These are phyloP conservation scores for Chrysosporium queenslandicum DNA, from an alignment of 2,329 filamentous ascomycete species.

Conservation along the genomic window DNA sequence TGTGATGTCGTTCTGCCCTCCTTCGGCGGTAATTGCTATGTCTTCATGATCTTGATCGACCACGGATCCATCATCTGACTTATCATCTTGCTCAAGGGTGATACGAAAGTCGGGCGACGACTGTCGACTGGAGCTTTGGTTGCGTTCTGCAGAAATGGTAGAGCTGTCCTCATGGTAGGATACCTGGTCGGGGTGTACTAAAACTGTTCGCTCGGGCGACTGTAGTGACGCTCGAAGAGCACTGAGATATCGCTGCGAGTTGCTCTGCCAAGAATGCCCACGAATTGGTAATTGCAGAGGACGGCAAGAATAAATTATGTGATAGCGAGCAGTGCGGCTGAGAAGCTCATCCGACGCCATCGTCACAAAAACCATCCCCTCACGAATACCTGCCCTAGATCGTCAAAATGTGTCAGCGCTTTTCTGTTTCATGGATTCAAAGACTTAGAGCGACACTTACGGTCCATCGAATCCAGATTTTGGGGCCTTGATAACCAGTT, in stretches of 20 bases:
- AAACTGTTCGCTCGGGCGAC: slow-evolving; percentile 2
- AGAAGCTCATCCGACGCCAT: slow-evolving; percentile 74
- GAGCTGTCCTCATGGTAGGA: neutral
- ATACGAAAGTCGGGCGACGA: slow-evolving; percentile 25
- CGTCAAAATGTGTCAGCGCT: neutral
- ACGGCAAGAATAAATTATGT: slow-evolving; percentile 52
- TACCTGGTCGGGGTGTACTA: slow-evolving; percentile 3
- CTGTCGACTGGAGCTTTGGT: slow-evolving; percentile 9
- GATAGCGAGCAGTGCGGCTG: slow-evolving; percentile 61
- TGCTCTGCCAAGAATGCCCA: slow-evolving; percentile 18
- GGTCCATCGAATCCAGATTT: slow-evolving; percentile 64
- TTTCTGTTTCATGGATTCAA: too few relatives aligned
- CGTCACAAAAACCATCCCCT: slow-evolving; percentile 83
- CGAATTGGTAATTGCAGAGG: slow-evolving; percentile 11
- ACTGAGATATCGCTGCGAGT: slow-evolving; percentile 16
- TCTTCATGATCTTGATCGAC: slow-evolving; percentile 24
- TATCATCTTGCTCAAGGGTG: slow-evolving; percentile 31
- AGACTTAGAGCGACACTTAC: slow-evolving; percentile 53
- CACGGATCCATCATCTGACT: slow-evolving; percentile 31
- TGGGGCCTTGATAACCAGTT: slow-evolving; percentile 79
- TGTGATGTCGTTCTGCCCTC: slow-evolving; percentile 19
- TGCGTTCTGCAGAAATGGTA: neutral
- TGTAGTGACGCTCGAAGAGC: neutral
- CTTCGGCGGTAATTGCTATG: slow-evolving; percentile 23
- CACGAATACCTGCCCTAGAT: slow-evolving; percentile 55